Evolutionary conservation across 139 green algal species (phyloP), one percentile per base, ranked within the genome.

Genomic region (Tetraselmis chui): DNA sequence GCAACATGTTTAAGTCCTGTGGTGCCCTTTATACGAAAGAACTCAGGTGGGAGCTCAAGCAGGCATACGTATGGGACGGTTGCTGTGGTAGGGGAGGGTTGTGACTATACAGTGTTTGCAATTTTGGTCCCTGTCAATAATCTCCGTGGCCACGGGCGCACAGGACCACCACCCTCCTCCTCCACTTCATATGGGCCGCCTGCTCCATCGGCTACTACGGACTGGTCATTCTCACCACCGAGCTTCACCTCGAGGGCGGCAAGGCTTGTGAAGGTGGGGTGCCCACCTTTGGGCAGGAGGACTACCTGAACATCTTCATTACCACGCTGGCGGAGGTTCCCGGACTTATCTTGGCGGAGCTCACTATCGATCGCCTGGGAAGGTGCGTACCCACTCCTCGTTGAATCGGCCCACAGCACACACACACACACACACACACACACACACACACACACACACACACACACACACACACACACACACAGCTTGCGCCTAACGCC

Each of bases 191-290:
- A 1, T 97, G 93, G 85, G 91, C 91, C 29, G 83, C 82, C 28
- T 91, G 90, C 58, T 91, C 92, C 0, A 84, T 96, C 59, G 86
- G 82, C 0, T 95, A 95, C 84, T 97, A 97, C 78, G 93, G 93
- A 23, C 30, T 95, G 23, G 93, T 97, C 28, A 83, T 96, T 29
- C 85, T 97, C 1, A 93, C 89, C 1, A 93, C 89, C 0, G 80
- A 88, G 75, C 85, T 94, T 31, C 89, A 93, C 25, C 77, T 84
- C 0, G 81, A 84, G 67, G 25, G 79, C 76, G 22, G n/a, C 45
- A 29, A 85, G 83, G 45, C 32, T 67, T 76, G 85, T 82, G 27
- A 2, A 26, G 23, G 82, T 77, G 83, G 89, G 82, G 59, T 27
- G n/a, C 58, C 78, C 83, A 84, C 59, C 76, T 67, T 89, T 5